Percentiles rank a stretch among this genome's conserved stretches.
These are phyloP conservation scores for Fusarium sp. DNA, from an alignment of 2,329 filamentous ascomycete species.

Conservation along the genomic window DNA sequence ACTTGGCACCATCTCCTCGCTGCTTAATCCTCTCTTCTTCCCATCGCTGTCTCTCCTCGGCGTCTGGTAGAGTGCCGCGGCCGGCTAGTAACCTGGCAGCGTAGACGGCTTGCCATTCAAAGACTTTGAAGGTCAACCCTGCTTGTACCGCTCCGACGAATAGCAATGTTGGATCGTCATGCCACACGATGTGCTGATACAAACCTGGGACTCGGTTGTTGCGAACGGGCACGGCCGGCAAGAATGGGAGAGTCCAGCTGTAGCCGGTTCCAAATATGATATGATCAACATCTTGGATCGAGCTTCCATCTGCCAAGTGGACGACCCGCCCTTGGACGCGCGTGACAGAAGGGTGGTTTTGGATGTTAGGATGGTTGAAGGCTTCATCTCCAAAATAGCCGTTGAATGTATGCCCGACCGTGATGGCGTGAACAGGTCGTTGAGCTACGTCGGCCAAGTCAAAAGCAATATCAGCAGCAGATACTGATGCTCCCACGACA, in stretches of 20 bases:
- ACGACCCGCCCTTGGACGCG: constrained; percentile 60
- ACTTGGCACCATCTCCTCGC: constrained; percentile 67
- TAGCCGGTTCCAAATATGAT: constrained; percentile 76
- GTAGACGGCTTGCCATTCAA: constrained; percentile 75
- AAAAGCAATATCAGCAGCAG: constrained; percentile 70
- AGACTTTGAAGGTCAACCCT: constrained; percentile 74
- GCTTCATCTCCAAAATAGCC: constrained; percentile 69
- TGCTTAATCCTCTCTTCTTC: constrained; percentile 65
- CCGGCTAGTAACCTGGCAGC: constrained; percentile 69
- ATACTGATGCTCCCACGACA: constrained; percentile 73
- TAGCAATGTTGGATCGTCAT: constrained; percentile 63
- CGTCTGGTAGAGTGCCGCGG: constrained; percentile 60
- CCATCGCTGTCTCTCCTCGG: constrained; percentile 65
- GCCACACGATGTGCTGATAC: constrained; percentile 69
- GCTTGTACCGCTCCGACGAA: constrained; percentile 69
- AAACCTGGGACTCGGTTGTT: constrained; percentile 68
- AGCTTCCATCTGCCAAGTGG: constrained; percentile 66
- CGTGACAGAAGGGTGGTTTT: constrained; percentile 59
- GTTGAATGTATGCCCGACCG: constrained; percentile 59
- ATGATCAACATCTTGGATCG: constrained; percentile 65
- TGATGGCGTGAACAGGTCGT: constrained; percentile 63
- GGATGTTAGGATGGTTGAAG: constrained; percentile 67
- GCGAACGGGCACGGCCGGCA: constrained; percentile 61
- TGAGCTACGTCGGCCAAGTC: constrained; percentile 62
- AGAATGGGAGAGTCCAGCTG: constrained; percentile 71